These are phyloP conservation scores for Ajuga chamaepitys DNA, from an alignment of 257 asterid species.

Conservation along the genomic window DNA sequence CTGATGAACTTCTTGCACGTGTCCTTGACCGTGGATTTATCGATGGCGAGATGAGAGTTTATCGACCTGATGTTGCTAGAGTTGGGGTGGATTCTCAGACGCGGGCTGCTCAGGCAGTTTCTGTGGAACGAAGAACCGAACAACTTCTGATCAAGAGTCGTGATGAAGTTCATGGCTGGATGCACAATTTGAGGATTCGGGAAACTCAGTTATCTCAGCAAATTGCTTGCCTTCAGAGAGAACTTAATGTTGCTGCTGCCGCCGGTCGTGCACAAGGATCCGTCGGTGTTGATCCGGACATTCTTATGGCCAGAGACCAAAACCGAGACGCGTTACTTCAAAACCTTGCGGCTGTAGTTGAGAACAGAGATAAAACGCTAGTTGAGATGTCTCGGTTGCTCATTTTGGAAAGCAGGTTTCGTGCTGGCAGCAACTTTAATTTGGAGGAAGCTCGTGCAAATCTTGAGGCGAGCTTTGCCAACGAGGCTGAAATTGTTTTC, in stretches of 20 bases:
- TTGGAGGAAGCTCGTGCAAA: slow-evolving; percentile 98
- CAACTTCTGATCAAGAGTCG: slow-evolving; percentile 70
- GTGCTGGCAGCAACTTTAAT: slow-evolving; percentile 67
- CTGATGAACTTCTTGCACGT: slow-evolving; percentile 92
- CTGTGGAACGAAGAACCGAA: slow-evolving; percentile 96
- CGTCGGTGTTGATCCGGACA: slow-evolving; percentile 96
- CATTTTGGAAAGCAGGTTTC: slow-evolving; percentile 79
- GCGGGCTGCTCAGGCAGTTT: slow-evolving; percentile 96
- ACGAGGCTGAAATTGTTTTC: slow-evolving; percentile 95
- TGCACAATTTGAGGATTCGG: slow-evolving; percentile 68
- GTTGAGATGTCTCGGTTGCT: slow-evolving; percentile 92
- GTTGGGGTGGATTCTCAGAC: slow-evolving; percentile 99
- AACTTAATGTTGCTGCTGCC: slow-evolving; percentile 66
- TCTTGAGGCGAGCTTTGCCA: slow-evolving; percentile 97
- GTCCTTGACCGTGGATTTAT: slow-evolving; percentile 97
- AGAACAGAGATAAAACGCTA: slow-evolving; percentile 76
- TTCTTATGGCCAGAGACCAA: slow-evolving; percentile 90
- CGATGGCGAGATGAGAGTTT: slow-evolving; percentile 97
- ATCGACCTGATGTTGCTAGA: slow-evolving; percentile 93
- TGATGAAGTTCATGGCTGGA: slow-evolving; percentile 81
- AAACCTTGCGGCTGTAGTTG: slow-evolving; percentile 88
- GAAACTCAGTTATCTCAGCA: slow-evolving; percentile 82
- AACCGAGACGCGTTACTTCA: slow-evolving; percentile 80
- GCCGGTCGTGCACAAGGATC: slow-evolving; percentile 90
- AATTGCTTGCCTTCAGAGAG: slow-evolving; percentile 77